Base-by-base conservation (phyloP, 225 moss, liverwort and hornwort genomes). In the Pleurozium schreberi region DNA sequence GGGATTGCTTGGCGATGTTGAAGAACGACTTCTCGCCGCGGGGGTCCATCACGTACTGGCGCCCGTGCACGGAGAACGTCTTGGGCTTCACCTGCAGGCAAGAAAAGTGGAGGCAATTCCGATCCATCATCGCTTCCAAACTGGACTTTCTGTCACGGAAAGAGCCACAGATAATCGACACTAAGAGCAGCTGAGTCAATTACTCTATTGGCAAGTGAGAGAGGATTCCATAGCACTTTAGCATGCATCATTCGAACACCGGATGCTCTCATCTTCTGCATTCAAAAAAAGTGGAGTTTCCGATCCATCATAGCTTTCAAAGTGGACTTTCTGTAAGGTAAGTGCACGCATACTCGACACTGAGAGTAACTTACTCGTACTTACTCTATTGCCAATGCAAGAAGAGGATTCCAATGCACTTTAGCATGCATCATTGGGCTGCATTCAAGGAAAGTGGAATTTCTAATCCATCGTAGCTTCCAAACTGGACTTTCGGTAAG, bases 1-100 rank as follows among this genome's bases (percentile, higher is more conserved):
- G 87, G 4, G 95, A 96, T 70, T 96, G 96, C 93, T 96, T 96
- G 40, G 95, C 97, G 40, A 97, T 90, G 87, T 96, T 96, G 76
- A 96, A 96, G 81, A 75, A 95, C 6, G 95, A 90, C 64, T 85
- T 63, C 89, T 95, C 92, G 27, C 94, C 97, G 13, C 81, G 53
- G 50, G 67, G 67, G 83, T 94, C 93, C 91, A 92, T 91, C 40
- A 97, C 76, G 79, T 42, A 94, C 91, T 97, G 96, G 76, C 95
- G 93, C 49, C 96, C 96, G 55, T 96, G 97, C 69, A 49, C 90
- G 11, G 96, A 97, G 12, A 96, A 82, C 3, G 90, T 90, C 86
- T 97, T 96, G 22, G 97, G 97, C 91, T 94, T 96, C 81, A 97
- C 94, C 88, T 88, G 75, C 31, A 28, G 11, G 16, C 82, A 88